phyloP scores from a whole-genome alignment of 2,329 filamentous ascomycete genomes.

The Catunica adiposa region DNA sequence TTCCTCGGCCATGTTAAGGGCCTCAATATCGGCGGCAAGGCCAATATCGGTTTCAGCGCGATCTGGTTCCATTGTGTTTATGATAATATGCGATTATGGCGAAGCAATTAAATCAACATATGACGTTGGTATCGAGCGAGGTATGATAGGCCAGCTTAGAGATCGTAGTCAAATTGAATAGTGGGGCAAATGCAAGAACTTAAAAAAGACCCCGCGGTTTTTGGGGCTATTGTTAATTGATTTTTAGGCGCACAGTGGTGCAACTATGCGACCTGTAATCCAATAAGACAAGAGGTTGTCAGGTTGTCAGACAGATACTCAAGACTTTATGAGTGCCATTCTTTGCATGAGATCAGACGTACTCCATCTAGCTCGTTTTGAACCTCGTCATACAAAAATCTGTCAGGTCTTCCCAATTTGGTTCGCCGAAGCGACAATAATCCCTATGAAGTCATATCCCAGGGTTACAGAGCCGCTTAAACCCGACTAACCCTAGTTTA shows the following conservation, averaged over 20 bases:
- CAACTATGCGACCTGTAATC: not conserved
- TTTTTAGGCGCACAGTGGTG: not conserved
- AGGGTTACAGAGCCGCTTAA: not conserved
- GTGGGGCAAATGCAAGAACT: slow-evolving; percentile 13
- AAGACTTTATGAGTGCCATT: not conserved
- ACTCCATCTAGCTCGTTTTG: not conserved
- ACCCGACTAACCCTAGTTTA: not conserved
- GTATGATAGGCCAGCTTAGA: slow-evolving; percentile 4
- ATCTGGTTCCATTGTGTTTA: slow-evolving; percentile 53
- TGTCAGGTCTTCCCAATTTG: not conserved
- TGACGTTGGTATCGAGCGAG: slow-evolving; percentile 1
- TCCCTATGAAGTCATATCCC: not conserved
- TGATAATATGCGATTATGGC: not conserved
- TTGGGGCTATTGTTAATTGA: not conserved
- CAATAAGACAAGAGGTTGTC: not conserved
- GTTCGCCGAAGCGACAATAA: not conserved
- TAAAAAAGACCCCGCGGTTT: slow-evolving; percentile 10
- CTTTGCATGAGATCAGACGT: not conserved
- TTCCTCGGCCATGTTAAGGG: slow-evolving; percentile 18
- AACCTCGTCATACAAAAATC: not conserved
- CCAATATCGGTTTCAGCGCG: slow-evolving; percentile 54
- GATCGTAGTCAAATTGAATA: slow-evolving; percentile 10
- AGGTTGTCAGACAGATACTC: not conserved
- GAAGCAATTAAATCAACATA: not conserved
- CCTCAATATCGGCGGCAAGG: slow-evolving; percentile 48